phyloP scores from a whole-genome alignment of 2,329 filamentous ascomycete species.

The Colletotrichum cordylinicola region DNA sequence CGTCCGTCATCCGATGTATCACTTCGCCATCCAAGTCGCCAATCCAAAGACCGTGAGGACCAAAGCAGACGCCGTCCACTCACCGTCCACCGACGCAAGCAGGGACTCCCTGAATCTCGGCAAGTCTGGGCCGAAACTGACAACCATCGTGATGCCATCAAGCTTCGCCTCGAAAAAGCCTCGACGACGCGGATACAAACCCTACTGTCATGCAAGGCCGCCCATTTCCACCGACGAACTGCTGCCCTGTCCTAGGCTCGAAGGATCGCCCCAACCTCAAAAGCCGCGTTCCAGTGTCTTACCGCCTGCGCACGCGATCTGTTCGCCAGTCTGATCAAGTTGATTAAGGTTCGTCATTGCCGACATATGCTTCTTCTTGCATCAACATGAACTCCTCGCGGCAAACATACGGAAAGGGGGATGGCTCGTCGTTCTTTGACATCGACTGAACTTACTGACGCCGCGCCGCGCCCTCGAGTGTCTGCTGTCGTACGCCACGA shows the following conservation, averaged over 20 bases:
- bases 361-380: background rate
- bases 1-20: background rate
- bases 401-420: background rate
- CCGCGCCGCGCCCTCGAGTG: background rate
- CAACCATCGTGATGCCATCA: background rate
- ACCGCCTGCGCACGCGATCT: background rate
- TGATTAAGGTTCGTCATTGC: background rate
- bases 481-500: background rate
- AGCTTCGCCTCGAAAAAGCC: background rate
- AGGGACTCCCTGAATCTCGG: background rate
- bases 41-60: background rate
- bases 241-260: background rate
- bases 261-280: background rate
- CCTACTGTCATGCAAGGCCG: background rate
- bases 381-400: constrained; percentile 3
- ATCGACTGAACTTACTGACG: background rate
- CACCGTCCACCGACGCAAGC: background rate
- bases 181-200: background rate
- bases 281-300: background rate
- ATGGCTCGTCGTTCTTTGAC: background rate
- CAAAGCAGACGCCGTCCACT: background rate
- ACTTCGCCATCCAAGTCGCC: background rate
- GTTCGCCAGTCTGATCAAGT: background rate
- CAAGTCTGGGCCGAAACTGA: background rate
- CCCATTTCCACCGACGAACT: background rate